These are phyloP conservation scores for Solanum lignicaule DNA, from an alignment of 257 asterid genomes.

Conservation along the genomic window DNA sequence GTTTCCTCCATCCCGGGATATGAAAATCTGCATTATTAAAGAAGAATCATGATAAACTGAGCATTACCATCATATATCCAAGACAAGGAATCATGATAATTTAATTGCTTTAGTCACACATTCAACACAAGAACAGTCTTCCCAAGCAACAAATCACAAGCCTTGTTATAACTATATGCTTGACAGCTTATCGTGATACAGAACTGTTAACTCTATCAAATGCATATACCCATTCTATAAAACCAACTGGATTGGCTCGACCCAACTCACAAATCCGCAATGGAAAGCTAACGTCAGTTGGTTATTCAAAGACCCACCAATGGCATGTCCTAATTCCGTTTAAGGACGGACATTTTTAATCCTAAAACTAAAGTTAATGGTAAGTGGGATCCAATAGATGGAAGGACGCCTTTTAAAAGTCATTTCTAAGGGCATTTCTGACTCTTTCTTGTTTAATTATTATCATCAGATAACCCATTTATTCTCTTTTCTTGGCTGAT, in stretches of 20 bases:
- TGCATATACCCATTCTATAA: background rate
- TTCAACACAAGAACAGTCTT: background rate
- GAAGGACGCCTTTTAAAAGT: background rate
- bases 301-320: background rate
- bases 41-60: background rate
- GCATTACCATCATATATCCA: background rate
- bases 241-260: background rate
- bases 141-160: background rate
- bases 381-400: background rate
- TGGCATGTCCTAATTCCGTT: background rate
- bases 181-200: background rate
- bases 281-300: background rate
- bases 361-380: background rate
- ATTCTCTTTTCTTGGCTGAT: background rate
- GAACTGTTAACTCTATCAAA: background rate
- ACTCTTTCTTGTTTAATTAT: background rate
- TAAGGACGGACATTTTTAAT: background rate
- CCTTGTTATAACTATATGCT: background rate
- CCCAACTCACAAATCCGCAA: background rate
- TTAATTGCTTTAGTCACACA: background rate
- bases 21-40: constrained; percentile 48
- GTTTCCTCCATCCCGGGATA: constrained; percentile 95
- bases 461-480: background rate
- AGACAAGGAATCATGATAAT: background rate
- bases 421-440: background rate